Percentiles rank a stretch among this genome's conserved stretches.
These are phyloP conservation scores for Aspergillus fijiensis DNA, from an alignment of 2,329 filamentous ascomycete species.

Conservation along the genomic window DNA sequence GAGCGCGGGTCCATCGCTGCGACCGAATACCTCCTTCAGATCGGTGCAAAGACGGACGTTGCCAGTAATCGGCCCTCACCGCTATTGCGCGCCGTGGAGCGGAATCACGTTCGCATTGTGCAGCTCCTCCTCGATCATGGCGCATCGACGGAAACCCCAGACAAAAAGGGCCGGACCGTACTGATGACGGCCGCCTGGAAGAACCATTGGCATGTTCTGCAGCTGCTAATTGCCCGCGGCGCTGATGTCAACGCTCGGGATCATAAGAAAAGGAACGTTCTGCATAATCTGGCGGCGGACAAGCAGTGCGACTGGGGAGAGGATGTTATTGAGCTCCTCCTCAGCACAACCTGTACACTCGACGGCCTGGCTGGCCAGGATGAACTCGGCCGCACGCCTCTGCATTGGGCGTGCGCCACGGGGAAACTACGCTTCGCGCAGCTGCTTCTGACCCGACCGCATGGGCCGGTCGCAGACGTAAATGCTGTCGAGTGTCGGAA, in stretches of 20 bases:
- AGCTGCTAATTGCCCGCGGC: conserved; percentile 37
- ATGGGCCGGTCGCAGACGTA: conserved; percentile 41
- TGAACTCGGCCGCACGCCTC: conserved; percentile 51
- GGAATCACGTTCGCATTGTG: conserved; percentile 45
- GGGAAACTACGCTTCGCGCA: conserved; percentile 53
- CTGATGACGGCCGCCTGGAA: conserved; percentile 48
- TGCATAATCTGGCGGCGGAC: conserved; percentile 48
- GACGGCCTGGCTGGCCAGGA: conserved; percentile 44
- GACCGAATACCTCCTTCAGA: conserved; percentile 37
- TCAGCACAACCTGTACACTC: conserved; percentile 41
- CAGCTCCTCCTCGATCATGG: conserved; percentile 43
- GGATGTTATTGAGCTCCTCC: conserved; percentile 44
- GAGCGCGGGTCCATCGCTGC: conserved; percentile 37
- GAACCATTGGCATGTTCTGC: conserved; percentile 41
- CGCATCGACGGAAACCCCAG: conserved; percentile 34
- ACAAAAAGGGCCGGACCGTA: conserved; percentile 48
- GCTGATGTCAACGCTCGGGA: conserved; percentile 39
- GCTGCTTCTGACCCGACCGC: conserved; percentile 43
- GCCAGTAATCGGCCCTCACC: conserved; percentile 32
- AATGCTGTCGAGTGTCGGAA: conserved; percentile 42
- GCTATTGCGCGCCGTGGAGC: conserved; percentile 40
- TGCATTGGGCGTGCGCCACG: conserved; percentile 60
- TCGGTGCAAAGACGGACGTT: conserved; percentile 41
- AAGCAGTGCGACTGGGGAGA: conserved; percentile 50
- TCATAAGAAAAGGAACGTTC: conserved; percentile 29